Conservation (phyloP, 192 early-diverging fungal genomes). For the Funneliformis geosporum region DNA sequence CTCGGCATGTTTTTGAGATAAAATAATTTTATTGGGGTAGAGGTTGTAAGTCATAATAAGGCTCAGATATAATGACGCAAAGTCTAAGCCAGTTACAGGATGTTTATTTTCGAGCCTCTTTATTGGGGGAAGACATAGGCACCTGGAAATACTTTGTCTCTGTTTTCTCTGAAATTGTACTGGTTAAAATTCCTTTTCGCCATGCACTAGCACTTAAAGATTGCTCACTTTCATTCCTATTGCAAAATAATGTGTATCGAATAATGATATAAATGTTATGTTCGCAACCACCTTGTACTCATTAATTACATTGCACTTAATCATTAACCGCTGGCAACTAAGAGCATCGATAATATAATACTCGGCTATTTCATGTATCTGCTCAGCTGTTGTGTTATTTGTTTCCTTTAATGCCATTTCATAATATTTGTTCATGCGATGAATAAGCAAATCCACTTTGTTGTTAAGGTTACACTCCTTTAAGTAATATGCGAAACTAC, state of each 20-base stretch:
- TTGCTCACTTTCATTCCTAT: no score
- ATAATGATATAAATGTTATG: not conserved
- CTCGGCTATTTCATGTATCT: no score
- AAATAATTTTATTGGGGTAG: constrained; percentile 10
- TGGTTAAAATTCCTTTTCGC: no score
- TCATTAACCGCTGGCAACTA: constrained; percentile 9
- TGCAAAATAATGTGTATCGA: no score
- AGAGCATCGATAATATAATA: no score
- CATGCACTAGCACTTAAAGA: constrained; percentile 6
- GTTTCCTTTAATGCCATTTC: constrained; percentile 4
- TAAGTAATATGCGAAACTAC: no score
- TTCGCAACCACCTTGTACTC: not conserved
- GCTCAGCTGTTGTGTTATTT: not conserved
- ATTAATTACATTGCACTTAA: constrained; percentile 8
- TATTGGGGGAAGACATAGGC: constrained; percentile 10
- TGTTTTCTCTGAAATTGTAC: constrained; percentile 1
- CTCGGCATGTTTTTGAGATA: not conserved
- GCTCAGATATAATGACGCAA: constrained; percentile 18
- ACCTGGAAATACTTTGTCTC: not conserved
- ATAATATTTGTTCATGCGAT: constrained; percentile 1
- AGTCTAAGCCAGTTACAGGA: constrained; percentile 20
- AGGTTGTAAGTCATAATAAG: constrained; percentile 26
- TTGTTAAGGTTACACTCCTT: no score
- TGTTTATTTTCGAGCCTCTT: constrained; percentile 19
- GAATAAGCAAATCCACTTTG: not conserved